A percentile compares a stretch with the other conserved stretches of the same genome.
These are phyloP conservation scores for Sutorius australiensis DNA, from an alignment of 768 basidiomycete species.

Conservation along the genomic window DNA sequence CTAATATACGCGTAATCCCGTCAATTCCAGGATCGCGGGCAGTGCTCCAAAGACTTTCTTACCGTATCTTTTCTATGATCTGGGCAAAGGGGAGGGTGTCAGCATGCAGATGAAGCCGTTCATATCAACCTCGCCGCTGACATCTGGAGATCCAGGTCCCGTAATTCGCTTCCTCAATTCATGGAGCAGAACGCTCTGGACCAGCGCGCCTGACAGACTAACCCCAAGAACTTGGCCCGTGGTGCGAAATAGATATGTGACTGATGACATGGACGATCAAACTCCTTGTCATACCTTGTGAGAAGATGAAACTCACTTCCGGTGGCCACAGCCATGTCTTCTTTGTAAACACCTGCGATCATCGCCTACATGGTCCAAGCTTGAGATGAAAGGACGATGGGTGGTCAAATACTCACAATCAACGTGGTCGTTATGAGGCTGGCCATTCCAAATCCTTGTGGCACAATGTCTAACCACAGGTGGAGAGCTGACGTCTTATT, in stretches of 20 bases:
- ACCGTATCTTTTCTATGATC: constrained; percentile 74
- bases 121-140: constrained; percentile 39
- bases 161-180: constrained; percentile 72
- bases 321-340: constrained; percentile 85
- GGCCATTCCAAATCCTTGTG: constrained; percentile 82
- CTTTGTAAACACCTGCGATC: constrained; percentile 75
- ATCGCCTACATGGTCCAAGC: constrained; percentile 56
- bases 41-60: constrained; percentile 16
- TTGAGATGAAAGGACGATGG: constrained; percentile 4
- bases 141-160: constrained; percentile 70
- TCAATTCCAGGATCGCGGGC: constrained; percentile 14
- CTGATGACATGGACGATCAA: constrained; percentile 38
- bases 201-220: constrained; percentile 76
- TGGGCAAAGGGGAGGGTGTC: constrained; percentile 33
- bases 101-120: constrained; percentile 15
- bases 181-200: constrained; percentile 73
- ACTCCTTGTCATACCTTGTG: constrained; percentile 2
- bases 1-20: constrained; percentile 34
- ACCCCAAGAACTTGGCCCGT: constrained; percentile 96
- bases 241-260: constrained; percentile 90
- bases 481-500: constrained; percentile 55
- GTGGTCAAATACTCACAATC: constrained; percentile 53
- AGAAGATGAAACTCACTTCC: constrained; percentile 60
- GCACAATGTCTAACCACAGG: constrained; percentile 75
- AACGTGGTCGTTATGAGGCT: constrained; percentile 82